These are phyloP conservation scores for Phylloporus rhodoxanthus DNA, from an alignment of 768 basidiomycete species.

Conservation along the genomic window DNA sequence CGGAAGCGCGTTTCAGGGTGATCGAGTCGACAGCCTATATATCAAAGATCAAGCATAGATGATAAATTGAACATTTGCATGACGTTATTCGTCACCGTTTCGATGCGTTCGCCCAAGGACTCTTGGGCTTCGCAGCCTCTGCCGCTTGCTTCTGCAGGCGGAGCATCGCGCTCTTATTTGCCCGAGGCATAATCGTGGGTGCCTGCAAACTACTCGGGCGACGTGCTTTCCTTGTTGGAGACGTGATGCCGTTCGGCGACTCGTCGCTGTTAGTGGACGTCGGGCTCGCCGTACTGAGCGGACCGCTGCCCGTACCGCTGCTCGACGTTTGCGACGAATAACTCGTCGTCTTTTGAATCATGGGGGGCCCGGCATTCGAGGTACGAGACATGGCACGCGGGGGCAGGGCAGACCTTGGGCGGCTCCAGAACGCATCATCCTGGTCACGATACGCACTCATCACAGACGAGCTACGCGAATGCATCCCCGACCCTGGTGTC, in stretches of 20 bases:
- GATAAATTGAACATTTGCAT: background rate
- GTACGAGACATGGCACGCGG: constrained; percentile 42
- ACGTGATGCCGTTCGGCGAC: constrained; percentile 11
- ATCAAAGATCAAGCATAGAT: constrained; percentile 19
- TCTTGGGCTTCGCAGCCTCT: constrained; percentile 30
- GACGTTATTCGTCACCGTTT: constrained; percentile 13
- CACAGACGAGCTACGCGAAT: constrained; percentile 41
- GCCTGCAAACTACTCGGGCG: constrained; percentile 54
- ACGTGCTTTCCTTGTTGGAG: constrained; percentile 31
- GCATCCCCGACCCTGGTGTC: constrained; percentile 32
- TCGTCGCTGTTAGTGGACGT: constrained; percentile 22
- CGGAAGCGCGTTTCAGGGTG: no score
- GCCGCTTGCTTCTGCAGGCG: constrained; percentile 59
- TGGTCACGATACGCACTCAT: constrained; percentile 27
- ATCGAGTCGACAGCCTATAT: background rate
- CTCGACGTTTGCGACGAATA: constrained; percentile 24
- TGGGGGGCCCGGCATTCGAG: constrained; percentile 18
- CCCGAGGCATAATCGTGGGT: constrained; percentile 62
- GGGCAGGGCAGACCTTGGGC: constrained; percentile 17
- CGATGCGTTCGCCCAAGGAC: constrained; percentile 29
- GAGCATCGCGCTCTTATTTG: constrained; percentile 68
- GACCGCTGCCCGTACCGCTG: constrained; percentile 22
- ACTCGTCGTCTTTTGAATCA: constrained; percentile 17
- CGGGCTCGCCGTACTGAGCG: constrained; percentile 25
- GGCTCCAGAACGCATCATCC: constrained; percentile 8